phyloP scores from a whole-genome alignment of 148 eudicot species.

The Rhododendron ferrugineum region DNA sequence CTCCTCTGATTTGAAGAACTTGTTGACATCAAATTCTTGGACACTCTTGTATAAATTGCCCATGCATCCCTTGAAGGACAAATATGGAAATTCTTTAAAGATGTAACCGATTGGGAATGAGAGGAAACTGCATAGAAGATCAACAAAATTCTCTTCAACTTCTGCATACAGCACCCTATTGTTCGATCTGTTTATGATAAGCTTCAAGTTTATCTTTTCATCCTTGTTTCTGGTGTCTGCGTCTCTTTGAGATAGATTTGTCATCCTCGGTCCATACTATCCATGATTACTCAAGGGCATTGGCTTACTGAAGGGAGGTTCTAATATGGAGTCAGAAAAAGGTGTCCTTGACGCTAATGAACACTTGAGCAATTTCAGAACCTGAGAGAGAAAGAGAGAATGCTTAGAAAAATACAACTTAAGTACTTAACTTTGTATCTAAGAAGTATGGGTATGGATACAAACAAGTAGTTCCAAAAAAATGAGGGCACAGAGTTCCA shows the following conservation, averaged over 20 bases:
- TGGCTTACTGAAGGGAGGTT: not conserved
- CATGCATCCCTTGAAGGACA: slow-evolving; percentile 13
- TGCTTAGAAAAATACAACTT: not conserved
- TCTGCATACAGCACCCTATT: slow-evolving; percentile 10
- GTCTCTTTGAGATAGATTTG: not conserved
- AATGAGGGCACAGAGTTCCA: not conserved
- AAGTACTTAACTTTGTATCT: not conserved
- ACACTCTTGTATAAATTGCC: slow-evolving; percentile 7
- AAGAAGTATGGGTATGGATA: not conserved
- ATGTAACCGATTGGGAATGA: slow-evolving; percentile 12
- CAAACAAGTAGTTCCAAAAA: not conserved
- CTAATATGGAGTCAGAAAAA: slow-evolving; percentile 1
- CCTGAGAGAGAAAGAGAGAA: not conserved
- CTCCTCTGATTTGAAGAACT: not conserved
- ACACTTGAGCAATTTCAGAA: slow-evolving; percentile 10
- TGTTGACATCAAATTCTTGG: not conserved
- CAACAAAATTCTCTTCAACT: slow-evolving; percentile 11
- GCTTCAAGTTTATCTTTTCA: slow-evolving; percentile 4
- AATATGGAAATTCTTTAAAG: not conserved
- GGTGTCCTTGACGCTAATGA: slow-evolving; percentile 12
- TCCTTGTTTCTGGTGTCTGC: not conserved
- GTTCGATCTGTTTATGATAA: not conserved
- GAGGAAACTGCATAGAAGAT: slow-evolving; percentile 13
- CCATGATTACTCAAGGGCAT: too few relatives aligned
- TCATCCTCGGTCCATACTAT: not conserved